phyloP scores from a whole-genome alignment of 768 basidiomycete genomes.

The Pisolithus orientalis region DNA sequence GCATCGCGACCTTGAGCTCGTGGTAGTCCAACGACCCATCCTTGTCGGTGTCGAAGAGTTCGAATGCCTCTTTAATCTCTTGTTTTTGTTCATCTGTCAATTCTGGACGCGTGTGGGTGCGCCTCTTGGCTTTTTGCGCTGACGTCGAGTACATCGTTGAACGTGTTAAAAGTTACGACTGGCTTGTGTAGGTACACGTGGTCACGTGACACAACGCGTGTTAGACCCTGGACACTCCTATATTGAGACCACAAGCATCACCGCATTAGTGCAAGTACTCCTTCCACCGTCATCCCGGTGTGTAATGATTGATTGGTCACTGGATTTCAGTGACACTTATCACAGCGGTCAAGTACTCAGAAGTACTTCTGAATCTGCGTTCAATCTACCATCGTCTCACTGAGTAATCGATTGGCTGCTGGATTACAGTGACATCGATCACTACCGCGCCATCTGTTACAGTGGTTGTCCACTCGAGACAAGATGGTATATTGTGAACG shows the following conservation, averaged over 20 bases:
- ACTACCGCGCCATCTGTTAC: too few relatives aligned
- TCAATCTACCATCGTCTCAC: neutral
- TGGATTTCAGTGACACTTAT: too few relatives aligned
- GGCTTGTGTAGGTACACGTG: neutral
- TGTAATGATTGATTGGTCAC: too few relatives aligned
- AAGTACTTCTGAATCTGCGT: too few relatives aligned
- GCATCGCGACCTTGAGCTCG: constrained; percentile 98
- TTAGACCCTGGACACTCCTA: constrained; percentile 19
- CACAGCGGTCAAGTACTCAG: too few relatives aligned
- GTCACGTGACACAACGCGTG: constrained; percentile 27
- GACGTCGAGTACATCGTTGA: constrained; percentile 50
- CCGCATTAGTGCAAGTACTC: too few relatives aligned
- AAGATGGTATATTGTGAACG: constrained; percentile 25
- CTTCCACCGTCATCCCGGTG: too few relatives aligned
- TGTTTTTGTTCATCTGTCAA: constrained; percentile 86
- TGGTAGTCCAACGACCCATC: constrained; percentile 96
- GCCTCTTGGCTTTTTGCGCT: constrained; percentile 67
- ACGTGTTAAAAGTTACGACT: neutral
- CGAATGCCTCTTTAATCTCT: constrained; percentile 98
- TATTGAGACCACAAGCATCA: neutral
- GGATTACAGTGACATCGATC: too few relatives aligned
- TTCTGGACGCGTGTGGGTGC: constrained; percentile 72
- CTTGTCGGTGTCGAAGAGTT: constrained; percentile 98
- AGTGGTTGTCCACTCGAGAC: neutral
- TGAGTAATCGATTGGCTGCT: too few relatives aligned